phyloP scores from a whole-genome alignment of 1,139 yeast genomes.

The Pichia cactophila region DNA sequence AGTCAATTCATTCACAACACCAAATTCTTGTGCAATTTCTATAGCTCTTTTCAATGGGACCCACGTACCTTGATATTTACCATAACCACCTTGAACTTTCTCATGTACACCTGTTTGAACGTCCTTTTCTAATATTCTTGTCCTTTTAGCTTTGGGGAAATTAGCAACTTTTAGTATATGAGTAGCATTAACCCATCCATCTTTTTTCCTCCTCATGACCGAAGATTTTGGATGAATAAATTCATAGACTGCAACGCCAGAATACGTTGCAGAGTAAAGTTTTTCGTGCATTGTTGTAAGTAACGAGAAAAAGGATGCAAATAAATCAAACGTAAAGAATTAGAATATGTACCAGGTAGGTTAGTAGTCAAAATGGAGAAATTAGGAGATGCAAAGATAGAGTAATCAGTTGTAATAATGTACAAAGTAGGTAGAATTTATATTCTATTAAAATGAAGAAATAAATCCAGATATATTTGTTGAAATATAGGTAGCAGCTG shows the following conservation, averaged over 20 bases:
- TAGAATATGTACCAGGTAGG: not conserved
- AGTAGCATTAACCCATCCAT: constrained; percentile 98
- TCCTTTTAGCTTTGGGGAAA: constrained; percentile 89
- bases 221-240: constrained; percentile 74
- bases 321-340: not conserved
- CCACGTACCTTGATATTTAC: constrained; percentile 98
- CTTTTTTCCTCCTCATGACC: constrained; percentile 84
- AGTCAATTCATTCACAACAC: constrained; percentile 54
- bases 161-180: constrained; percentile 91
- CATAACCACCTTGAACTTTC: constrained; percentile 95
- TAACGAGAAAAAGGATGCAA: not conserved
- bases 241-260: constrained; percentile 87
- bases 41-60: constrained; percentile 65
- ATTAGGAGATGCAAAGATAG: not conserved
- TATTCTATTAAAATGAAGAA: too few species aligned
- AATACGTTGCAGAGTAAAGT: constrained; percentile 72
- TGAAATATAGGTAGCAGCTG: too few species aligned
- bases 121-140: constrained; percentile 85
- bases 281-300: constrained; percentile 24
- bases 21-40: constrained; percentile 57
- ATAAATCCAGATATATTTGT: too few species aligned
- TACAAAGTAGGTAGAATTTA: too few species aligned
- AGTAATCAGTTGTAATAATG: too few species aligned
- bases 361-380: not conserved
- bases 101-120: constrained; percentile 84